phyloP scores from a whole-genome alignment of 2,329 filamentous ascomycete genomes.

The Decorospora gaudefroyi region DNA sequence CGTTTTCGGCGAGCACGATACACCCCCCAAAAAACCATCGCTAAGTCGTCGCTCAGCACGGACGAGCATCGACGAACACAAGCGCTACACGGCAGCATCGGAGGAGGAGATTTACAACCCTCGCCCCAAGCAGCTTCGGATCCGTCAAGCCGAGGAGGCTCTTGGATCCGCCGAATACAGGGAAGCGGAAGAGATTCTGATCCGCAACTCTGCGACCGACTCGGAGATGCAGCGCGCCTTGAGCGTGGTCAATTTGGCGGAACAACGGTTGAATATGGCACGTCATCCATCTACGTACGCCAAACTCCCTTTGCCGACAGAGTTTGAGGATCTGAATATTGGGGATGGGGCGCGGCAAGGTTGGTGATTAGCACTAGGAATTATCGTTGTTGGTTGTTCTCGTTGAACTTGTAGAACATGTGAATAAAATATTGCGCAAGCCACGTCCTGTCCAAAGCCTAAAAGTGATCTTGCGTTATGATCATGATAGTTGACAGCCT shows the following conservation, averaged over 20 bases:
- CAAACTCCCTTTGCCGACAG: neutral
- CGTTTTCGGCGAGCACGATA: conserved; percentile 6
- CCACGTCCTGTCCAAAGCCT: too few relatives aligned
- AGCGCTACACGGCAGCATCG: neutral
- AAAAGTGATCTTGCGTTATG: too few relatives aligned
- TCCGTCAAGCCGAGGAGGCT: neutral
- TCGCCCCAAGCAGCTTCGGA: neutral
- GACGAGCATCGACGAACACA: neutral
- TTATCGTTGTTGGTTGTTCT: too few relatives aligned
- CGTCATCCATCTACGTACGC: too few relatives aligned
- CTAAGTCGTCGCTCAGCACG: neutral
- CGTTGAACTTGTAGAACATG: too few relatives aligned
- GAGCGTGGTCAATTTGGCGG: conserved; percentile 3
- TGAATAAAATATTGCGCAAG: too few relatives aligned
- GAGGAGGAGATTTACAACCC: neutral
- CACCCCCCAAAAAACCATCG: neutral
- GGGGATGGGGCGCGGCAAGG: too few relatives aligned
- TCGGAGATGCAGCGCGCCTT: neutral
- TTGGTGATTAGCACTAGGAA: too few relatives aligned
- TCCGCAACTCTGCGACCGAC: conserved; percentile 4
- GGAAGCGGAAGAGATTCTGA: conserved; percentile 3
- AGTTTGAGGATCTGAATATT: neutral
- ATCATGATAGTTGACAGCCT: too few relatives aligned
- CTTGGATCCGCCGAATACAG: conserved; percentile 3
- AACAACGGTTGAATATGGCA: conserved; percentile 4